Evolutionary conservation across 2,329 filamentous ascomycete genomes (phyloP).

Genomic region (Neonectria sp.): DNA sequence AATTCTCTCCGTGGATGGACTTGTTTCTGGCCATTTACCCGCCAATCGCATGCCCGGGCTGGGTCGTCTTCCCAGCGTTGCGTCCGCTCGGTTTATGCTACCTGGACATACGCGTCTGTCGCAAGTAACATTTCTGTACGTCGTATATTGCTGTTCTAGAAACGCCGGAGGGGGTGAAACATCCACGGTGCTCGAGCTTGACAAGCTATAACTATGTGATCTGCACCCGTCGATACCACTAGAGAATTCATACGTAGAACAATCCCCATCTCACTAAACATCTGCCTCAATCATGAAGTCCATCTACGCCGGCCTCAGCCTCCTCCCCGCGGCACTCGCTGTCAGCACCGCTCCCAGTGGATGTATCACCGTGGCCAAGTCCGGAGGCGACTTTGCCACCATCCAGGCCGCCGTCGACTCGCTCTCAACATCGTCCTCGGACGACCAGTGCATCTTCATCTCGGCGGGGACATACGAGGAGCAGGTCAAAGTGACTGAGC

Average conservation of each 20-base stretch:
- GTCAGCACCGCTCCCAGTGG: conserved; percentile 58
- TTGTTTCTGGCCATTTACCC: neutral
- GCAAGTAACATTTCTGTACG: neutral
- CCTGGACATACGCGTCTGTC: neutral
- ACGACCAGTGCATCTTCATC: conserved; percentile 73
- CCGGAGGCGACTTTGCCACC: conserved; percentile 52
- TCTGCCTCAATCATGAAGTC: conserved; percentile 23
- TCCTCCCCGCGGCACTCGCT: conserved; percentile 37
- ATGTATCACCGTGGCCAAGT: conserved; percentile 62
- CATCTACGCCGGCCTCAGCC: conserved; percentile 8
- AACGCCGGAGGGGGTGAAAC: neutral
- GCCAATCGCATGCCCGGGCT: neutral
- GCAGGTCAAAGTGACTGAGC: conserved; percentile 64
- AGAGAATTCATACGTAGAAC: neutral
- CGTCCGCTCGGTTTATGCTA: neutral
- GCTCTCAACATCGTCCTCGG: conserved; percentile 63
- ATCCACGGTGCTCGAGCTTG: too few relatives aligned
- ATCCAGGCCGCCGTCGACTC: conserved; percentile 72
- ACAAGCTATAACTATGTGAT: conserved; percentile 7
- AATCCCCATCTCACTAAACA: neutral
- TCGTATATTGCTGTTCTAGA: neutral
- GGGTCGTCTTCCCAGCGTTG: neutral
- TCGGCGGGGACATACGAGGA: conserved; percentile 73
- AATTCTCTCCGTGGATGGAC: neutral
- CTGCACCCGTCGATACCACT: neutral